Evolutionary conservation across 2,329 filamentous ascomycete genomes (phyloP), one percentile per base, ranked within the genome.

Genomic region (Neofusicoccum kwambonambiense): DNA sequence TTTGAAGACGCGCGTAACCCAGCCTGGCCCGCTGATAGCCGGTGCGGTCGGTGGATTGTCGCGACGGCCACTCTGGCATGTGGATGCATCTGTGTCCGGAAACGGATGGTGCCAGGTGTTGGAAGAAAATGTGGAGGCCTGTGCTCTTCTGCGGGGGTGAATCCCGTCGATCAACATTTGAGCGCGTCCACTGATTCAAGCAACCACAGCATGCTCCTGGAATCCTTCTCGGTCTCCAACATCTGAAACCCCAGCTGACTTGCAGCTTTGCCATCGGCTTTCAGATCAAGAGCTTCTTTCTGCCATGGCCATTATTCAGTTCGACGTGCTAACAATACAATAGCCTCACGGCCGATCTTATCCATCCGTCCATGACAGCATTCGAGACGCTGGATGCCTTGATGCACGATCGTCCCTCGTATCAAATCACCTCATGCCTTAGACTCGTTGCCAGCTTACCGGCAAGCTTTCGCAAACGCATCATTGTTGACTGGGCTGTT

Each of bases 401-500:
- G 37, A 15, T 22, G 42, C 42, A 60, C 22, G 31, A 4, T 15
- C 6, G 17, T 6, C 44, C 4, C n/a, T 9, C 22, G 39, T 3
- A 19, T 12, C 5, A 1, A 37, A 45, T 47, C 11, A 31, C 31
- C 27, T 60, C 31, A 47, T 15, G 41, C 41, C 41, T 37, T 19
- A 13, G 27, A 27, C 42, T 60, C 41, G 3, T 22, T 8, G 5
- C 56, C 42, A 9, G 41, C 34, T 34, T 63, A 65, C 49, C 78
- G 76, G 68, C 78, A 71, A 35, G 80, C 70, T 69, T 81, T 80
- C 17, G 69, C 73, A 64, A 75, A 68, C 12, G 81, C 75, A 64
- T 77, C 74, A 69, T 81, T 74, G 54, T 78, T 73, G 7, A 80
- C 80, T 8, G 72, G 73, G 11, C 77, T 72, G 27, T 75, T 74